These are phyloP conservation scores for Aspergillus fijiensis DNA, from an alignment of 2,329 filamentous ascomycete species.

Conservation along the genomic window DNA sequence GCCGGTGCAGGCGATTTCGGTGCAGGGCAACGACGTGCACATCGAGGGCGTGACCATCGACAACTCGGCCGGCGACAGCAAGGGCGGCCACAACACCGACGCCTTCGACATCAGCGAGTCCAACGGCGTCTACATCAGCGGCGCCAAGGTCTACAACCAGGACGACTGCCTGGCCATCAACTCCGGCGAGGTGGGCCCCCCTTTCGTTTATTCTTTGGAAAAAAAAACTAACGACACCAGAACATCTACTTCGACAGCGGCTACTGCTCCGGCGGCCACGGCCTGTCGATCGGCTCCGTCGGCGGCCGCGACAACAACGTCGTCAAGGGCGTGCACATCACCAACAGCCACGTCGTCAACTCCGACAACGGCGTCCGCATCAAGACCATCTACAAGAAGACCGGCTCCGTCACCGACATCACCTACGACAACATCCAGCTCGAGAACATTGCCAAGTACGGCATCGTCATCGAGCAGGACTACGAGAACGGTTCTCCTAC, in stretches of 20 bases:
- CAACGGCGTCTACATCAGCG: conserved; percentile 44
- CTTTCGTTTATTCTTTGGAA: too few species aligned
- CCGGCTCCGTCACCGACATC: conserved; percentile 25
- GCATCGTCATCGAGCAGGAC: conserved; percentile 54
- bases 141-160: conserved; percentile 46
- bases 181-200: conserved; percentile 21
- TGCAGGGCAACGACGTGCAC: conserved; percentile 32
- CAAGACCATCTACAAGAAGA: conserved; percentile 42
- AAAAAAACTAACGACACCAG: not conserved
- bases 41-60: conserved; percentile 40
- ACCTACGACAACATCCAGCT: conserved; percentile 45
- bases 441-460: conserved; percentile 51
- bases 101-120: conserved; percentile 52
- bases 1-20: conserved; percentile 42
- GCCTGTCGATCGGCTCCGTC: conserved; percentile 36
- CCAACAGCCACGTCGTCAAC: conserved; percentile 51
- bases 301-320: conserved; percentile 53
- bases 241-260: conserved; percentile 25
- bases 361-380: conserved; percentile 40
- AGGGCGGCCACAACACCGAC: conserved; percentile 49
- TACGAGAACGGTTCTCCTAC: conserved; percentile 51
- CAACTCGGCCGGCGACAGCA: conserved; percentile 40
- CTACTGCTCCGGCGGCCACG: conserved; percentile 42
- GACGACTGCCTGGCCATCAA: conserved; percentile 41
- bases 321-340: conserved; percentile 54